Evolutionary conservation across 371 early-diverging fungal genomes (phyloP), one percentile per base, ranked within the genome.

Genomic region (Gilbertella persicaria): DNA sequence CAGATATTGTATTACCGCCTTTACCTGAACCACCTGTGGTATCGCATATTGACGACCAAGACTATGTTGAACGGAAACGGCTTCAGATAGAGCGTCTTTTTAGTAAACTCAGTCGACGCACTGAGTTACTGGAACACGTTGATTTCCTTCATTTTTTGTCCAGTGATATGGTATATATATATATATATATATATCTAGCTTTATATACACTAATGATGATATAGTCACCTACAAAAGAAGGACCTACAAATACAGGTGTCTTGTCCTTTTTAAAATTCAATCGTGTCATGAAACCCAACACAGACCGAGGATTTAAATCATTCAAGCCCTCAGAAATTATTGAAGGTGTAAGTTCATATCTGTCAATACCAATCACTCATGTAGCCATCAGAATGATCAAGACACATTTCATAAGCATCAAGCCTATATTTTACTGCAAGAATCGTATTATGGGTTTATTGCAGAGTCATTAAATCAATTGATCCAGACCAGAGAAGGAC

Each of bases 371-470:
- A 24, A 25, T 19, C 17, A 16, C 25, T 6, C 14, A 1, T 24
- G 25, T 45, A 16, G 5, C 9, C 20, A 20, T 36, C 63, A 82
- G 82, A 76, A 81, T 55, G 80, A 83, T 49, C 75, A 80, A 55
- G 84, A 81, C 20, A 73, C 72, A 13, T 81, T 80, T 53, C 82
- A 83, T 53, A 73, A 79, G 30, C 79, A 81, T 47, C 84, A 83
- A 53, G 71, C 73, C 5, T 81, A 78, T 45, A 69, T 83, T 19
- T 50, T 81, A 14, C 59, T 78, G 40, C 78, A 80, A 56, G 84
- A 81, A 38, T 68, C 77, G 0, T 81, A 79, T 38, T 81, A 75
- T 46, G 77, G 73, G 9, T 65, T 75, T 21, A 69, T 81, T 19
- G 63, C 71, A 23, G 82, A 83, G 44, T 60, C 72, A 9, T 58